These are phyloP conservation scores for Candida nanaspora DNA, from an alignment of 805 yeast species.

Conservation along the genomic window DNA sequence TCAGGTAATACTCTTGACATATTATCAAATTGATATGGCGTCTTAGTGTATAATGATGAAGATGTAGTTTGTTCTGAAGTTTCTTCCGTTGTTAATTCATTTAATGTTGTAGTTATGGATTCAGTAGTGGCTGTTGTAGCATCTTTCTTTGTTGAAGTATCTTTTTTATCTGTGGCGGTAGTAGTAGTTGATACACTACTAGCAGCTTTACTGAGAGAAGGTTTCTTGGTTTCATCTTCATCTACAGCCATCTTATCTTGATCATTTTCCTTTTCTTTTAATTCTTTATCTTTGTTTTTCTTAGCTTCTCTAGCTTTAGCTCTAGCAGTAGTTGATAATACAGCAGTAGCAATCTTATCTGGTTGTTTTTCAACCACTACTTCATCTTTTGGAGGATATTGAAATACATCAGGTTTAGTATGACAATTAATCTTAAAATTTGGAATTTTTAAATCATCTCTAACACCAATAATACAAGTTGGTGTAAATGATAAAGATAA, in stretches of 20 bases:
- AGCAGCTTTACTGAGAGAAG: conserved; percentile 1
- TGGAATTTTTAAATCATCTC: conserved; percentile 80
- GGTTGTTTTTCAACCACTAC: conserved; percentile 74
- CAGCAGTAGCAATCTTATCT: conserved; percentile 88
- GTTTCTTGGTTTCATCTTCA: conserved; percentile 5
- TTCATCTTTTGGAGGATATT: conserved; percentile 83
- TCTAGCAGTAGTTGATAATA: conserved; percentile 84
- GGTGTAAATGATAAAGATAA: conserved; percentile 87
- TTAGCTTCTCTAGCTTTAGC: conserved; percentile 86
- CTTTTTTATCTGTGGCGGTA: conserved; percentile 2
- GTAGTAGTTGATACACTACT: background rate
- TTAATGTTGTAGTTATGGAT: conserved; percentile 21
- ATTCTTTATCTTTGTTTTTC: conserved; percentile 41
- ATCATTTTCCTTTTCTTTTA: conserved; percentile 35
- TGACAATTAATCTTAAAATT: conserved; percentile 75
- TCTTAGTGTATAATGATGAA: conserved; percentile 41
- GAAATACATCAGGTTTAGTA: conserved; percentile 71
- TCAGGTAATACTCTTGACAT: conserved; percentile 85
- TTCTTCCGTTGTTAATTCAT: conserved; percentile 23
- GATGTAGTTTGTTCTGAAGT: conserved; percentile 18
- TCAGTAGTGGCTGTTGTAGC: conserved; percentile 2
- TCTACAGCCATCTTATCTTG: conserved; percentile 36
- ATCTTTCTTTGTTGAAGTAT: conserved; percentile 2
- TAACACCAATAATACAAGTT: conserved; percentile 82
- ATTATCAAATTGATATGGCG: conserved; percentile 66